phyloP scores from a whole-genome alignment of 495 filamentous ascomycete genomes.

The Lepidopterella palustris region DNA sequence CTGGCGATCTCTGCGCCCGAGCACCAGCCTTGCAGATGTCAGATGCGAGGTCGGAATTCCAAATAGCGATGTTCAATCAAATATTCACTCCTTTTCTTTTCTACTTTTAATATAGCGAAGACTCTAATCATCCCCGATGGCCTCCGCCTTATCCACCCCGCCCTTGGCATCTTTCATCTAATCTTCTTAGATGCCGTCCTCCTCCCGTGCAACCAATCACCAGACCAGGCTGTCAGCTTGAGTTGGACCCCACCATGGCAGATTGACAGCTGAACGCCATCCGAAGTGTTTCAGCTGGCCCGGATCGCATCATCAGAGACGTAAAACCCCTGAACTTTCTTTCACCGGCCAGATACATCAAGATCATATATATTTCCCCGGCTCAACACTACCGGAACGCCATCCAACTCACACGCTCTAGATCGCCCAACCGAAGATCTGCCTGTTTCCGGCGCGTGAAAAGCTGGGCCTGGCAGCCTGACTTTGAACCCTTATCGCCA shows the following conservation, averaged over 20 bases:
- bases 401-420: not conserved
- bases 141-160: not conserved
- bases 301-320: not conserved
- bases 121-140: too few species aligned
- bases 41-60: too few species aligned
- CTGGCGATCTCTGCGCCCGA: too few species aligned
- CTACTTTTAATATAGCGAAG: too few species aligned
- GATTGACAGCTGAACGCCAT: not conserved
- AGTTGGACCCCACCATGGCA: constrained; percentile 1
- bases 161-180: too few species aligned
- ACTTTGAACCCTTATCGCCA: not conserved
- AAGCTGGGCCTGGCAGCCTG: constrained; percentile 5
- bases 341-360: not conserved
- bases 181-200: too few species aligned
- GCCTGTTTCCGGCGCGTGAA: not conserved
- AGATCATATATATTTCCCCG: not conserved
- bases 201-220: not conserved
- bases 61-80: too few species aligned
- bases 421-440: not conserved
- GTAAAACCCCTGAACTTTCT: not conserved
- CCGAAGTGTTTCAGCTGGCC: constrained; percentile 1
- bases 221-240: not conserved
- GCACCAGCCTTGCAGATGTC: too few species aligned
- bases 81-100: too few species aligned
- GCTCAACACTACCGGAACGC: not conserved